Percentiles rank a stretch among this genome's conserved stretches.
Conservation (phyloP, 164 flowering plant species). For the Pachysandra terminalis region DNA sequence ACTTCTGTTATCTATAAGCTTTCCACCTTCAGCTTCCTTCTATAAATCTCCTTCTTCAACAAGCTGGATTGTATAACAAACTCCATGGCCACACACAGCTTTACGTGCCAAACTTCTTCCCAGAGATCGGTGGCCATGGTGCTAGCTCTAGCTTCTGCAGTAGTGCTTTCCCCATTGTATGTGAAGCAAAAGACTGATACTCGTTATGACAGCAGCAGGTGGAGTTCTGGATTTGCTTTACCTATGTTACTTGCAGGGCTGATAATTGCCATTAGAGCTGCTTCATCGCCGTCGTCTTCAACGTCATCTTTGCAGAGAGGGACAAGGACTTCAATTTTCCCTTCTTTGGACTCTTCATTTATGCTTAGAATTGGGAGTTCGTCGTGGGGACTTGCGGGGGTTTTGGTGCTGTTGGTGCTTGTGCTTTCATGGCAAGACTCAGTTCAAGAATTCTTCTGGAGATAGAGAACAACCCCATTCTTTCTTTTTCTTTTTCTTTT, state of each 20-base stretch:
- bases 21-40: slow-evolving; percentile 21
- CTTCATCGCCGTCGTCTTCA: slow-evolving; percentile 31
- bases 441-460: slow-evolving; percentile 58
- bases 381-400: slow-evolving; percentile 61
- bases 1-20: slow-evolving; percentile 18
- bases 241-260: slow-evolving; percentile 62
- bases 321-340: slow-evolving; percentile 2
- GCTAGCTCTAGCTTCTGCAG: slow-evolving; percentile 45
- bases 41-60: slow-evolving; percentile 14
- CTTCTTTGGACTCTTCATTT: slow-evolving; percentile 38
- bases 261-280: slow-evolving; percentile 51
- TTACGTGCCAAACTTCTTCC: slow-evolving; percentile 26
- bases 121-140: slow-evolving; percentile 51
- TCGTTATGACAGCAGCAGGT: slow-evolving; percentile 25
- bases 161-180: slow-evolving; percentile 61
- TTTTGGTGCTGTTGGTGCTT: slow-evolving; percentile 47
- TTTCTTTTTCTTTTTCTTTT: neutral
- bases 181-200: slow-evolving; percentile 20
- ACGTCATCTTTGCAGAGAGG: slow-evolving; percentile 6
- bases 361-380: slow-evolving; percentile 54
- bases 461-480: slow-evolving; percentile 18
- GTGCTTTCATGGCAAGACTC: slow-evolving; percentile 63
- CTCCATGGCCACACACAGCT: slow-evolving; percentile 22
- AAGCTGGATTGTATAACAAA: neutral
- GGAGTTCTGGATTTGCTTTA: slow-evolving; percentile 47